A percentile compares a stretch with the other conserved stretches of the same genome.
Conservation (phyloP, 2,329 filamentous ascomycete species). For the Mariannaea sp. region DNA sequence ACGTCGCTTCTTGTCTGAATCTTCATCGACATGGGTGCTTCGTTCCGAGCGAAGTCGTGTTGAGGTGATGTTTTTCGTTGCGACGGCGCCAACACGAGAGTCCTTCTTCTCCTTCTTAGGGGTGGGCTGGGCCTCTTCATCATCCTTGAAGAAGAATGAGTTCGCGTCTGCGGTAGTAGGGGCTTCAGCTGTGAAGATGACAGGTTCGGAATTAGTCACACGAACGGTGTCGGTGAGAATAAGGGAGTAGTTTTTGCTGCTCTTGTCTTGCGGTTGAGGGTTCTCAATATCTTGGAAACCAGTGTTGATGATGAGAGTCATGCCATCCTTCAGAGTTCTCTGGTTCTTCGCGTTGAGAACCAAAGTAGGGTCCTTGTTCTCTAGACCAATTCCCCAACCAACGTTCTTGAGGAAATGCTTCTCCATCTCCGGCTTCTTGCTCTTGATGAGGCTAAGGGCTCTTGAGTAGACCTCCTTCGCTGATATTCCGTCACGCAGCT, state of each 20-base stretch:
- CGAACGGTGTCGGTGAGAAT: slow-evolving; percentile 92
- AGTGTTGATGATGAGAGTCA: slow-evolving; percentile 91
- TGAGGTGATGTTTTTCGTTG: slow-evolving; percentile 93
- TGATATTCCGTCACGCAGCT: slow-evolving; percentile 81
- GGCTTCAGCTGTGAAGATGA: slow-evolving; percentile 92
- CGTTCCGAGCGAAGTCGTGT: slow-evolving; percentile 91
- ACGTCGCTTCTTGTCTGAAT: slow-evolving; percentile 82
- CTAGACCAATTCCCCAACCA: slow-evolving; percentile 89
- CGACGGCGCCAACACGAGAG: slow-evolving; percentile 80
- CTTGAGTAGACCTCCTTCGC: slow-evolving; percentile 93
- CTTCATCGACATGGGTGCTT: slow-evolving; percentile 85
- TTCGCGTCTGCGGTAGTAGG: slow-evolving; percentile 90
- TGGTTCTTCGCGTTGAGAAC: slow-evolving; percentile 86
- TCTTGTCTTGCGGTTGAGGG: slow-evolving; percentile 84
- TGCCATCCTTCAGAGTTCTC: slow-evolving; percentile 86
- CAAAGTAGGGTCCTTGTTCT: slow-evolving; percentile 83
- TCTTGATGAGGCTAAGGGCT: slow-evolving; percentile 76
- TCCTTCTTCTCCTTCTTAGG: slow-evolving; percentile 93
- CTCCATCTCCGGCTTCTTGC: slow-evolving; percentile 93
- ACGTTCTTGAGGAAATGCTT: slow-evolving; percentile 94
- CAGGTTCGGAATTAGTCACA: slow-evolving; percentile 76
- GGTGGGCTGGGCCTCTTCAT: slow-evolving; percentile 82
- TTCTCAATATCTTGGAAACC: slow-evolving; percentile 91
- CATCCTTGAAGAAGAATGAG: slow-evolving; percentile 98
- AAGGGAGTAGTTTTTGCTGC: slow-evolving; percentile 85